Conservation (phyloP, 148 eudicot genomes). For the Chenopodium quinoa region DNA sequence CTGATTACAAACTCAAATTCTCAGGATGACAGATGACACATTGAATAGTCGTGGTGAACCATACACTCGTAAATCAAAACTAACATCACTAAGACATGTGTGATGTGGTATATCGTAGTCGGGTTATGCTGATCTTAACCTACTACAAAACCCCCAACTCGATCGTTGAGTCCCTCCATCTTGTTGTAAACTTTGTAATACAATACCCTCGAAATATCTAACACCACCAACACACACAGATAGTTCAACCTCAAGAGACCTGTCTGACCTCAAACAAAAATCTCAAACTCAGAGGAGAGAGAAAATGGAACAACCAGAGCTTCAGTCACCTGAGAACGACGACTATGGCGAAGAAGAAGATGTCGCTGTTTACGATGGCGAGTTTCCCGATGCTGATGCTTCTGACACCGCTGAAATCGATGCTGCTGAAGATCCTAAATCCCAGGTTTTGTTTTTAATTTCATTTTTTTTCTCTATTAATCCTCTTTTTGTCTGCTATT, state of each 20-base stretch:
- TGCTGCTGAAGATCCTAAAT: constrained; percentile 26
- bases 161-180: too few relatives aligned
- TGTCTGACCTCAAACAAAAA: neutral
- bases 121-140: too few relatives aligned
- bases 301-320: constrained; percentile 29
- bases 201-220: too few relatives aligned
- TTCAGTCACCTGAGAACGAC: constrained; percentile 24
- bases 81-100: too few relatives aligned
- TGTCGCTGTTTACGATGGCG: constrained; percentile 17
- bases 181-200: too few relatives aligned
- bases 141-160: too few relatives aligned
- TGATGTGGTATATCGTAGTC: too few relatives aligned
- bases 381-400: constrained; percentile 14
- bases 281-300: neutral
- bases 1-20: too few relatives aligned
- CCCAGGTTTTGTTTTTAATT: constrained; percentile 12
- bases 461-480: neutral
- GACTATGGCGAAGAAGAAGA: constrained; percentile 19
- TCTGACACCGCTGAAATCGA: constrained; percentile 16
- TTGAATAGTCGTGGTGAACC: too few relatives aligned
- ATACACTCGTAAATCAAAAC: too few relatives aligned
- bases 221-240: neutral
- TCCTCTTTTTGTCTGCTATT: neutral
- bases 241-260: neutral
- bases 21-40: too few relatives aligned